phyloP scores from a whole-genome alignment of 352 stramenopile species.

The Phytophthora gonapodyides region DNA sequence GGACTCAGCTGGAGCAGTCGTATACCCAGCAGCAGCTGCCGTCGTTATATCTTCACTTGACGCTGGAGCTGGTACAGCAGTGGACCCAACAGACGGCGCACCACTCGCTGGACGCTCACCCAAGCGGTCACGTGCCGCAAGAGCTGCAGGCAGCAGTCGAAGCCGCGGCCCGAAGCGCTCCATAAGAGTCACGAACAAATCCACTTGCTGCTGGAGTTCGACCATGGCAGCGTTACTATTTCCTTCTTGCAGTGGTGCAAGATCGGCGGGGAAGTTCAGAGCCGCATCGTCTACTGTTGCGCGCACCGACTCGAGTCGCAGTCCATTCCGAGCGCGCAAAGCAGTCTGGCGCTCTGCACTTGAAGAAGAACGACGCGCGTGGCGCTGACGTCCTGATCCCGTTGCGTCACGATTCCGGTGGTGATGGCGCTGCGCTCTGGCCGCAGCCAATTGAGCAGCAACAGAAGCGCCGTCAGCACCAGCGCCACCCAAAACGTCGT shows the following conservation, averaged over 20 bases:
- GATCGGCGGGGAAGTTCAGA: constrained; percentile 33
- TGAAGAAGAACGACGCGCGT: constrained; percentile 21
- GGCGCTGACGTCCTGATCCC: constrained; percentile 17
- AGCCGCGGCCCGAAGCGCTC: constrained; percentile 53
- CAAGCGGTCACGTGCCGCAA: constrained; percentile 42
- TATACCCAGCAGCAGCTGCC: background rate
- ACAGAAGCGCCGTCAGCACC: background rate
- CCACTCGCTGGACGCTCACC: constrained; percentile 3
- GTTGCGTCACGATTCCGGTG: constrained; percentile 33
- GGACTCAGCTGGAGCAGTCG: background rate
- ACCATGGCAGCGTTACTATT: constrained; percentile 24
- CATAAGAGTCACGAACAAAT: constrained; percentile 49
- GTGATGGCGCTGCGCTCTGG: constrained; percentile 27
- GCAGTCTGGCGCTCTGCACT: constrained; percentile 36
- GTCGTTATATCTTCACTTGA: background rate
- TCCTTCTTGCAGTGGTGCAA: constrained; percentile 26
- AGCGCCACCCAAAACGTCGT: constrained; percentile 9
- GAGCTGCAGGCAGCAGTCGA: constrained; percentile 48
- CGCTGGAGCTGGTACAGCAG: background rate
- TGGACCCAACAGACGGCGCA: background rate
- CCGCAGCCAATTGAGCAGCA: constrained; percentile 23
- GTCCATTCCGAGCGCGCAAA: constrained; percentile 42
- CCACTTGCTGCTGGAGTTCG: constrained; percentile 59
- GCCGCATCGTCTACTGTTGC: constrained; percentile 48
- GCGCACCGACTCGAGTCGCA: constrained; percentile 45